A percentile compares a stretch with the other conserved stretches of the same genome.
These are phyloP conservation scores for Galerina sulciceps DNA, from an alignment of 768 basidiomycete species.

Conservation along the genomic window DNA sequence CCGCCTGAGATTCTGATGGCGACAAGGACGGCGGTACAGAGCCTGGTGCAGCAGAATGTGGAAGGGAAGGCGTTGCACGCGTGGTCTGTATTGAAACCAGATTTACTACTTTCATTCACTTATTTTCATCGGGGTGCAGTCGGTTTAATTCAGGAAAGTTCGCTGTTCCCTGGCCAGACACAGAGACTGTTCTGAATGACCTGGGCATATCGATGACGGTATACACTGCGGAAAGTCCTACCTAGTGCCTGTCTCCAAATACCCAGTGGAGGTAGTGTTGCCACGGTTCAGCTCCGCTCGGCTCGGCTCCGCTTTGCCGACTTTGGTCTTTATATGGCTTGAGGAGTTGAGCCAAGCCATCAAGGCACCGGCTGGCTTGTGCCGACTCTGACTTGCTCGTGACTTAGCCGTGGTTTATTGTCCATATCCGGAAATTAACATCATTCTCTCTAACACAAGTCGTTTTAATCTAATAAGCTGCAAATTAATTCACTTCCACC, in stretches of 20 bases:
- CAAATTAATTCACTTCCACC: too few species aligned
- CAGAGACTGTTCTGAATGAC: slow-evolving; percentile 36
- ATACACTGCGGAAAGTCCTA: slow-evolving; percentile 26
- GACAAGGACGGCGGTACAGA: slow-evolving; percentile 35
- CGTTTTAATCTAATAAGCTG: too few species aligned
- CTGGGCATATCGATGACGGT: slow-evolving; percentile 37
- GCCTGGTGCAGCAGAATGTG: slow-evolving; percentile 37
- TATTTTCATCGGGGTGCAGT: slow-evolving; percentile 21
- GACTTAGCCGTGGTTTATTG: too few species aligned
- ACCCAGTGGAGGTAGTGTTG: neutral
- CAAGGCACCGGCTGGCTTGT: too few species aligned
- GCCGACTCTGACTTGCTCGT: too few species aligned
- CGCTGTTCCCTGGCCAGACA: slow-evolving; percentile 45
- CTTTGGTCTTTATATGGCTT: too few species aligned
- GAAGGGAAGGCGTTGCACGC: slow-evolving; percentile 37
- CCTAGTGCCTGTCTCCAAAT: neutral
- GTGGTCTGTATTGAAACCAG: slow-evolving; percentile 34
- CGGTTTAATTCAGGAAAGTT: slow-evolving; percentile 50
- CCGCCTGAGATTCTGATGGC: slow-evolving; percentile 39
- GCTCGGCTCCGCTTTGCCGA: too few species aligned
- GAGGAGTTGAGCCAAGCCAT: too few species aligned
- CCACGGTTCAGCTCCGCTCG: too few species aligned
- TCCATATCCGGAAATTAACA: too few species aligned
- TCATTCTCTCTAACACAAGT: too few species aligned
- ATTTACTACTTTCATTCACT: neutral